A percentile compares a stretch with the other conserved stretches of the same genome.
phyloP scores from a whole-genome alignment of 2,329 filamentous ascomycete species.

The Chaetomiaceae sp. region DNA sequence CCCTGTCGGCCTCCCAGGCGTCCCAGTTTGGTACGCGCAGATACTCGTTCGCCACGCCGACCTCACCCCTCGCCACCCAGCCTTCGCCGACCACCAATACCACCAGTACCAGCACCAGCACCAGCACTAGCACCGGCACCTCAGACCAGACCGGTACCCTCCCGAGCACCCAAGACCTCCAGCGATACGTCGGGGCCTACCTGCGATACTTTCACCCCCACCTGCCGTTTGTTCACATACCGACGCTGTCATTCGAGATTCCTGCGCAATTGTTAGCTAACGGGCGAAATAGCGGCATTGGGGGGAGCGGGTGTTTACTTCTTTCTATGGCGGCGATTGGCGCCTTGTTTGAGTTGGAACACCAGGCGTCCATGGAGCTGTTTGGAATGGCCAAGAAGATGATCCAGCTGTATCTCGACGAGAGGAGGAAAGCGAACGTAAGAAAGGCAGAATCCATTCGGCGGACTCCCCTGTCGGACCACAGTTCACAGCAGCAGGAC shows the following conservation, averaged over 20 bases:
- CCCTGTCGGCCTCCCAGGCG: constrained; percentile 50
- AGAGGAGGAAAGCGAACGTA: constrained; percentile 80
- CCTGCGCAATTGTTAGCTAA: constrained; percentile 62
- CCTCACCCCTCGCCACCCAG: constrained; percentile 52
- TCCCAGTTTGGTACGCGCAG: constrained; percentile 55
- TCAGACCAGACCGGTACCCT: constrained; percentile 54
- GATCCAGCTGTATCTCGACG: constrained; percentile 89
- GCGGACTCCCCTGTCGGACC: constrained; percentile 45
- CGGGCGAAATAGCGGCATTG: constrained; percentile 56
- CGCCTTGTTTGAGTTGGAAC: constrained; percentile 78
- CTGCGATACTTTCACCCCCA: constrained; percentile 92
- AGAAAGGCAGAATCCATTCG: constrained; percentile 54
- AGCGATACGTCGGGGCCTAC: constrained; percentile 86
- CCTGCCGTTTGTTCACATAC: constrained; percentile 87
- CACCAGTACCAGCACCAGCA: background rate
- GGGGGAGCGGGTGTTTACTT: constrained; percentile 80
- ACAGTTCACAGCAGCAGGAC: constrained; percentile 49
- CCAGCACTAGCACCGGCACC: constrained; percentile 35
- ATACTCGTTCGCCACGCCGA: constrained; percentile 57
- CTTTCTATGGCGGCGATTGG: constrained; percentile 78
- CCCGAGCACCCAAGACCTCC: constrained; percentile 78
- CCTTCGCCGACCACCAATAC: constrained; percentile 36
- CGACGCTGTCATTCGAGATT: constrained; percentile 85
- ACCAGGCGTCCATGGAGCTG: constrained; percentile 71
- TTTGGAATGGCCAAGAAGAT: constrained; percentile 94